A percentile compares a stretch with the other conserved stretches of the same genome.
phyloP scores from a whole-genome alignment of 495 filamentous ascomycete genomes.

The Penicillium turbatum region DNA sequence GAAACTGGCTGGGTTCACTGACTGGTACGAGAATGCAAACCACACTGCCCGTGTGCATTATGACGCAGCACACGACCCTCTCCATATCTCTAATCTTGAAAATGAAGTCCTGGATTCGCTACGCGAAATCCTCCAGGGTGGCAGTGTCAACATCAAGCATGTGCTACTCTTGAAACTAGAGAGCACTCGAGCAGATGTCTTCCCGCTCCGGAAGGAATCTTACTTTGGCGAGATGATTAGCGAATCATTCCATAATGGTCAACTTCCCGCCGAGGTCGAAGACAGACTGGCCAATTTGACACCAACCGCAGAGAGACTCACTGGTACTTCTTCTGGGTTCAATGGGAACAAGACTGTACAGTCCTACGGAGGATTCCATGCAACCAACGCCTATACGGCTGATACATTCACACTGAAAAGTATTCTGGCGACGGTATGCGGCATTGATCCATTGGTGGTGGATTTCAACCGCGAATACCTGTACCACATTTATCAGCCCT shows the following conservation, averaged over 20 bases:
- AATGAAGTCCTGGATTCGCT: slow-evolving; percentile 27
- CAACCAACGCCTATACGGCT: slow-evolving; percentile 32
- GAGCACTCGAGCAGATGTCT: slow-evolving; percentile 42
- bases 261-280: slow-evolving; percentile 26
- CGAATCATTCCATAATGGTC: slow-evolving; percentile 20
- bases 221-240: slow-evolving; percentile 19
- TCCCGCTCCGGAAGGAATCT: slow-evolving; percentile 38
- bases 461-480: slow-evolving; percentile 40
- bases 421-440: slow-evolving; percentile 37
- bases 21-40: slow-evolving; percentile 21
- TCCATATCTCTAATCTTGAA: slow-evolving; percentile 41
- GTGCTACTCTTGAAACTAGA: slow-evolving; percentile 41
- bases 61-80: slow-evolving; percentile 33
- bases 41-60: slow-evolving; percentile 24
- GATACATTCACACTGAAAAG: slow-evolving; percentile 43
- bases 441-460: slow-evolving; percentile 35
- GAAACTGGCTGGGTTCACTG: slow-evolving; percentile 22
- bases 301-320: slow-evolving; percentile 31
- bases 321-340: slow-evolving; percentile 25
- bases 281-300: slow-evolving; percentile 31
- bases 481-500: slow-evolving; percentile 42
- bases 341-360: slow-evolving; percentile 12
- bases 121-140: slow-evolving; percentile 24
- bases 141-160: slow-evolving; percentile 32
- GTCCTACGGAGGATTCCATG: slow-evolving; percentile 34